Evolutionary conservation across 2,329 filamentous ascomycete genomes (phyloP), one percentile per base, ranked within the genome.

Genomic region (Lasiodiplodia sp.): DNA sequence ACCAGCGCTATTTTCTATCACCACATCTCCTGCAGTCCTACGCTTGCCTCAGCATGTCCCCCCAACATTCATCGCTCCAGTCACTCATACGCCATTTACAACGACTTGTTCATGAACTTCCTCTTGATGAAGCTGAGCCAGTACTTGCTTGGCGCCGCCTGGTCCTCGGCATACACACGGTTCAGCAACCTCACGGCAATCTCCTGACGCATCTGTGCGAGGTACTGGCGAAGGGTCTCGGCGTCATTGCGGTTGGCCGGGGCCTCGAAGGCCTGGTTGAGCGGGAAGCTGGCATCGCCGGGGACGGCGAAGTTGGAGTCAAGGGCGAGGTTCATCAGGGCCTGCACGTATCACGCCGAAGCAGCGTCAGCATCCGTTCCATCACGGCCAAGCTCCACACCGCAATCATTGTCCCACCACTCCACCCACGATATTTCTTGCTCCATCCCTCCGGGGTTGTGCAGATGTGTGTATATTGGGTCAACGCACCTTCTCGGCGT

Each of bases 61-160:
- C 40, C 25, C 38, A 12, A 56, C 53, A 16, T 37, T 21, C 40
- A 52, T 7, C 40, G 1, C 31, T 40, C 60, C 18, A 11, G 11
- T 12, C n/a, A 40, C 7, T n/a, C 23, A 51, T 38, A 28, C 53
- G 18, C 31, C 28, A 28, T 58, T 64, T 76, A 79, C 73, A 80
- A 73, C 23, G 82, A 77, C 89, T 98, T 98, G 80, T 94, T 94
- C 96, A 99, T 98, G 79, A 99, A 99, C 89, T 97, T 97, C 83
- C 96, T 91, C 90, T 98, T 98, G 66, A 92, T 93, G 80, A 97
- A 99, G 86, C 96, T 98, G 80, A 99, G 83, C 96, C 96, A 99
- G 93, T 95, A 98, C 89, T 90, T 89, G 72, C 82, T 92, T 81
- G 85, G 94, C 82, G 78, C 88, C 74, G 83, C 87, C 21, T 47